Base-by-base conservation (phyloP, 352 stramenopile genomes). In the Pythium phragmitis region DNA sequence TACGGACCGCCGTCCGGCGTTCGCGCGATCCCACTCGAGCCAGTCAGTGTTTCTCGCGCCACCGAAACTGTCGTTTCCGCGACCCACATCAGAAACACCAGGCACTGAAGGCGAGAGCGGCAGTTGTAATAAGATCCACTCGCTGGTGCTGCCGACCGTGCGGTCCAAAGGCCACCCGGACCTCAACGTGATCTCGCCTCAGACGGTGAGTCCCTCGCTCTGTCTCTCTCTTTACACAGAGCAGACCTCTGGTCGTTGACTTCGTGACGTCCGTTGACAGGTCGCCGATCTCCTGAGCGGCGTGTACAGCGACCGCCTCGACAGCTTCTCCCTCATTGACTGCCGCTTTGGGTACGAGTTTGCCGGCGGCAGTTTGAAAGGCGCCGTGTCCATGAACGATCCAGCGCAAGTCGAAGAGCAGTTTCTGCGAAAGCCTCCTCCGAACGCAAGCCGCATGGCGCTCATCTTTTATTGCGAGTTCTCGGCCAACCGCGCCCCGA, bases 391-490 rank as follows among this genome's bases (percentile, higher is more conserved):
- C 11, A 60, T 88, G 26, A 73, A 59, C 56, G 70, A 85, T 30
- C 78, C 81, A 1, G 68, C 72, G 9, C 61, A 39, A 5, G 80
- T 88, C 43, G 77, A 88, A 49, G 21, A 70, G 16, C 28, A 57
- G 26, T 81, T 88, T 33, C 75, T 90, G 50, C 58, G 49, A 14
- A 55, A 62, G 14, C 49, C 68, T 3, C 41, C 60, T 3, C 41
- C 56, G 16, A 49, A 79, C n/a, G 74, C 47, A 14, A 72, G 52
- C 17, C 76, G 69, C 23, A 81, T 60, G 11, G 79, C 77, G 23
- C 65, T 90, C 3, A 74, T 90, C 28, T 90, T 89, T 58, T 88
- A 82, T 54, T 90, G 81, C 53, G 79, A 90, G 65, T 90, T 87
- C 42, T 88, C 79, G 1, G 74, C 75, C n/a, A 84, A 85, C 19